These are phyloP conservation scores for Senecio squalidus DNA, from an alignment of 140 eudicot genomes.

Conservation along the genomic window DNA sequence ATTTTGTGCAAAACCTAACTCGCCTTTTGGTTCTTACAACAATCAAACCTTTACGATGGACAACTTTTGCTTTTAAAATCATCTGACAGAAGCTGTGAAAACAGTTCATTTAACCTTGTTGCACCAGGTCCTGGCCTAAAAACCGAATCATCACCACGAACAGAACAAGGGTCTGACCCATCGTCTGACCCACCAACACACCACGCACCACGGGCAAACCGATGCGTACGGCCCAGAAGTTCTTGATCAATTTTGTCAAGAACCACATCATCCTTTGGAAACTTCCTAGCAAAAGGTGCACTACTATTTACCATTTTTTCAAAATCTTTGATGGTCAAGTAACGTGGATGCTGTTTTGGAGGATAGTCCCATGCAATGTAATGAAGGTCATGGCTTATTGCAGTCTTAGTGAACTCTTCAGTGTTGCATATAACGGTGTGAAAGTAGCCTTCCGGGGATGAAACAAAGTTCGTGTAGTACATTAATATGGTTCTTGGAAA, in stretches of 20 bases:
- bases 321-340: constrained; percentile 64
- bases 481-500: constrained; percentile 79
- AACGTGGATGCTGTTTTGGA: constrained; percentile 92
- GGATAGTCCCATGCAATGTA: constrained; percentile 97
- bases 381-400: constrained; percentile 88
- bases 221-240: constrained; percentile 55
- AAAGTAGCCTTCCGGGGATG: constrained; percentile 96
- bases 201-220: constrained; percentile 90
- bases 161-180: constrained; percentile 72
- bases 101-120: constrained; percentile 47
- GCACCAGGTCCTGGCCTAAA: constrained; percentile 86
- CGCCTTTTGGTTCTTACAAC: constrained; percentile 15
- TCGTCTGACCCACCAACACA: constrained; percentile 63
- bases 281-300: constrained; percentile 84
- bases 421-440: constrained; percentile 96
- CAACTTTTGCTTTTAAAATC: constrained; percentile 64
- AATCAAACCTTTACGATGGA: constrained; percentile 15
- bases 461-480: constrained; percentile 91
- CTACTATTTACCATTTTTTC: constrained; percentile 84
- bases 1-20: constrained; percentile 26
- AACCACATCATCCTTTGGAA: constrained; percentile 74
- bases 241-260: constrained; percentile 85
- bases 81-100: constrained; percentile 54
- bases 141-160: constrained; percentile 73
- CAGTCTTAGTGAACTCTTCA: constrained; percentile 63